phyloP scores from a whole-genome alignment of 2,329 filamentous ascomycete genomes.

The Paraphoma chrysanthemicola region DNA sequence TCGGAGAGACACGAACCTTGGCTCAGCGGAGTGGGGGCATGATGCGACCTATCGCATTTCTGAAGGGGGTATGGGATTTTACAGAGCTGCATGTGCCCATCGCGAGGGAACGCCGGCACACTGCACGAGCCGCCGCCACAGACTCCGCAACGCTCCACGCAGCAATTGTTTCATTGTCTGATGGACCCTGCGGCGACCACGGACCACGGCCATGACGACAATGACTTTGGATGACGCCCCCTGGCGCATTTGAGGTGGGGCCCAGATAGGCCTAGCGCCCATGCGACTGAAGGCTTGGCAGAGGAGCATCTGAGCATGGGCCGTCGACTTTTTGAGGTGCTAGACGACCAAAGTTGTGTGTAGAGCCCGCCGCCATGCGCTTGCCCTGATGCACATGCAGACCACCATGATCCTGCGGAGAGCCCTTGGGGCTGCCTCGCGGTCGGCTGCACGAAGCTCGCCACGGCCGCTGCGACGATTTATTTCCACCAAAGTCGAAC shows the following conservation, averaged over 20 bases:
- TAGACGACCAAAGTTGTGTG: not conserved
- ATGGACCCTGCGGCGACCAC: not conserved
- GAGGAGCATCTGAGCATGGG: not conserved
- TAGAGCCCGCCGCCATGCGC: not conserved
- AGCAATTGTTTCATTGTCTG: not conserved
- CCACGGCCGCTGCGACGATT: conserved; percentile 31
- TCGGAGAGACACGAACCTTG: not conserved
- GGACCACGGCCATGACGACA: too few relatives aligned
- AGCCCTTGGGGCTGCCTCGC: conserved; percentile 11
- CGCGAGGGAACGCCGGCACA: not conserved
- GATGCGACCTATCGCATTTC: not conserved
- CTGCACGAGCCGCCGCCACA: not conserved
- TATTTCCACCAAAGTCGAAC: conserved; percentile 41
- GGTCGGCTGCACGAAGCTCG: conserved; percentile 43
- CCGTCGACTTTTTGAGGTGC: not conserved
- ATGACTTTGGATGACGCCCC: too few relatives aligned
- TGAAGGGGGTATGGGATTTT: conserved; percentile 3
- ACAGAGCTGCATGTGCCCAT: conserved; percentile 2
- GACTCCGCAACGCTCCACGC: not conserved
- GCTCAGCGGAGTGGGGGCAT: not conserved
- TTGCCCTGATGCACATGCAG: not conserved
- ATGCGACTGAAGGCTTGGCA: not conserved
- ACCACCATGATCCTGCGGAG: conserved; percentile 13
- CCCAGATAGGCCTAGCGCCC: not conserved
- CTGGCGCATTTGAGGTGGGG: too few relatives aligned